A percentile compares a stretch with the other conserved stretches of the same genome.
Conservation (phyloP, 2,329 filamentous ascomycete genomes). For the Coleophoma eucalyptorum region DNA sequence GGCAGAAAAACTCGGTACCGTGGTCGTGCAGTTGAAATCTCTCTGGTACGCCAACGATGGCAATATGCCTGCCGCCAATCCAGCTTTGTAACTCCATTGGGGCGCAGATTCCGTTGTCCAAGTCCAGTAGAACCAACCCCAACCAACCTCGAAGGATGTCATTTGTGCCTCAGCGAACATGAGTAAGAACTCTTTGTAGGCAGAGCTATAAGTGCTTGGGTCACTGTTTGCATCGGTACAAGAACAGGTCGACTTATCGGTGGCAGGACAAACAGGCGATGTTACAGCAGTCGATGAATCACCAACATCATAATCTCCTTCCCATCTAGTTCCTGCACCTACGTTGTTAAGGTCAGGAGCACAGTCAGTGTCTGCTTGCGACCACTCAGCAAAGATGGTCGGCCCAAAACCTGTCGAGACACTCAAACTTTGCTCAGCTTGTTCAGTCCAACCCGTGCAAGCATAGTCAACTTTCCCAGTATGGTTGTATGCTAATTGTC, state of each 20-base stretch:
- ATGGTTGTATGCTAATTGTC: conserved; percentile 80
- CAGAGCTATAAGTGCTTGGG: conserved; percentile 58
- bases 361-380: conserved; percentile 96
- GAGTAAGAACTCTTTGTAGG: conserved; percentile 81
- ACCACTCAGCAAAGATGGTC: conserved; percentile 95
- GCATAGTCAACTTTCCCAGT: conserved; percentile 81
- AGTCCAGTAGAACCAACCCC: conserved; percentile 99
- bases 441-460: conserved; percentile 80
- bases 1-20: conserved; percentile 49
- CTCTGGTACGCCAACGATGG: conserved; percentile 70
- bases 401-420: conserved; percentile 80
- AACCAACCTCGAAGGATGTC: conserved; percentile 85
- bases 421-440: conserved; percentile 70
- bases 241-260: conserved; percentile 61
- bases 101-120: conserved; percentile 84
- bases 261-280: conserved; percentile 70
- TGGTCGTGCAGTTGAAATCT: conserved; percentile 60
- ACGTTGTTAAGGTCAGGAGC: conserved; percentile 85
- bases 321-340: conserved; percentile 84
- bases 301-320: conserved; percentile 75
- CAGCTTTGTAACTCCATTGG: conserved; percentile 91
- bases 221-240: conserved; percentile 76
- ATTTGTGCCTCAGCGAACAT: conserved; percentile 97
- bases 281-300: conserved; percentile 51
- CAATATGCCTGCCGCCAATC: conserved; percentile 73